Percentiles rank a stretch among this genome's conserved stretches.
Evolutionary conservation across 169 alveolate genomes (phyloP).

Genomic region (Plasmodium billcollinsi): DNA sequence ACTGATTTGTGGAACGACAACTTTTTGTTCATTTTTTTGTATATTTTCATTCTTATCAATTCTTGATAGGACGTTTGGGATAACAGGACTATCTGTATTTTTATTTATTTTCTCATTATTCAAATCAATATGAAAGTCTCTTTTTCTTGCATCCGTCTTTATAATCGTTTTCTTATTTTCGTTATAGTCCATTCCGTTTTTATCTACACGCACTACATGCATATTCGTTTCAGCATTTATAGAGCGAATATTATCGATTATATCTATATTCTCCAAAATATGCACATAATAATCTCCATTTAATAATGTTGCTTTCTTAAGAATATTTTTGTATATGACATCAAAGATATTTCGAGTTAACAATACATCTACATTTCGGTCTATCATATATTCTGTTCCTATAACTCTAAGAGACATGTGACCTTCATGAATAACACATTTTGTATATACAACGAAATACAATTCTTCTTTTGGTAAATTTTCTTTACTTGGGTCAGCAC

Average conservation of each 20-base stretch:
- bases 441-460: slow-evolving; percentile 14
- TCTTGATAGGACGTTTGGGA: background rate
- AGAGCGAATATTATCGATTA: too few relatives aligned
- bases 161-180: too few relatives aligned
- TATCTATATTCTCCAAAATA: background rate
- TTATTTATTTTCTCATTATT: background rate
- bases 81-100: background rate
- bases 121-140: too few relatives aligned
- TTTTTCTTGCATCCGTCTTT: too few relatives aligned
- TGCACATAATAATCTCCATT: slow-evolving; percentile 17
- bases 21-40: background rate
- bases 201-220: too few relatives aligned
- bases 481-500: too few relatives aligned
- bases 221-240: too few relatives aligned
- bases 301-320: background rate
- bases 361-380: slow-evolving; percentile 5
- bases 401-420: background rate
- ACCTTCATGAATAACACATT: slow-evolving; percentile 15
- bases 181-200: too few relatives aligned
- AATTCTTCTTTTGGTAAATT: background rate
- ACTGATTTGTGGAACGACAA: background rate
- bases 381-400: slow-evolving; percentile 12
- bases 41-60: too few relatives aligned
- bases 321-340: slow-evolving; percentile 23
- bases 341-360: slow-evolving; percentile 2